Conservation (phyloP, 2,329 filamentous ascomycete genomes). For the Fusarium duplospermum region DNA sequence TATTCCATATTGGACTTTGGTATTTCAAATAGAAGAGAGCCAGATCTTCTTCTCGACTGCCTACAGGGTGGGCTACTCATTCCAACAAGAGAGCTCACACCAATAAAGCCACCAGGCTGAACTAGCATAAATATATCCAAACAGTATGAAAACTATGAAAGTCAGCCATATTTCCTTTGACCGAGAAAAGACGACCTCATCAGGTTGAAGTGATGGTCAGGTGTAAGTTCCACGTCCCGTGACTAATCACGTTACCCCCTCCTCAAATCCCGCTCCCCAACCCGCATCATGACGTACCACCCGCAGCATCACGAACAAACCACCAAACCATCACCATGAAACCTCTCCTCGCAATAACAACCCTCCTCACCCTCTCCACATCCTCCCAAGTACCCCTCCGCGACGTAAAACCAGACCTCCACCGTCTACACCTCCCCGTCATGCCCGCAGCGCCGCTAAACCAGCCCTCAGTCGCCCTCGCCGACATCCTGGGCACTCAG, state of each 20-base stretch:
- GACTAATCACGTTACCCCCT: slow-evolving; percentile 29
- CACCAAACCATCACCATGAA: slow-evolving; percentile 32
- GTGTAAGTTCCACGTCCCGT: slow-evolving; percentile 11
- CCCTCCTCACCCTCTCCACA: slow-evolving; percentile 26
- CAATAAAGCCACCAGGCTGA: neutral
- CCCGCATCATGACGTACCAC: slow-evolving; percentile 32
- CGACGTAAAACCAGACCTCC: slow-evolving; percentile 8
- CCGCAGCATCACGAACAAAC: neutral
- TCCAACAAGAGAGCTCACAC: neutral
- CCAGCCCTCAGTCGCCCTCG: slow-evolving; percentile 73
- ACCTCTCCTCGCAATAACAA: slow-evolving; percentile 28
- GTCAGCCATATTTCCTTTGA: neutral
- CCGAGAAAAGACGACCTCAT: neutral
- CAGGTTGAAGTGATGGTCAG: neutral
- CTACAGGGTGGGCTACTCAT: neutral
- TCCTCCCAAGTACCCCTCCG: slow-evolving; percentile 22
- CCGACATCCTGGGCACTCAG: slow-evolving; percentile 85
- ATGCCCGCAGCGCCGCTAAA: slow-evolving; percentile 45
- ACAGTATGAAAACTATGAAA: no score
- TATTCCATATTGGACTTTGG: neutral
- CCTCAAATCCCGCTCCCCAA: neutral
- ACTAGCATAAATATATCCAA: neutral
- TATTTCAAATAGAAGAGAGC: neutral
- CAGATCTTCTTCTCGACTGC: neutral
- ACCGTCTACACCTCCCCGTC: slow-evolving; percentile 40